Evolutionary conservation across 371 early-diverging fungal genomes (phyloP).

Genomic region (Nematocida ausubeli): DNA sequence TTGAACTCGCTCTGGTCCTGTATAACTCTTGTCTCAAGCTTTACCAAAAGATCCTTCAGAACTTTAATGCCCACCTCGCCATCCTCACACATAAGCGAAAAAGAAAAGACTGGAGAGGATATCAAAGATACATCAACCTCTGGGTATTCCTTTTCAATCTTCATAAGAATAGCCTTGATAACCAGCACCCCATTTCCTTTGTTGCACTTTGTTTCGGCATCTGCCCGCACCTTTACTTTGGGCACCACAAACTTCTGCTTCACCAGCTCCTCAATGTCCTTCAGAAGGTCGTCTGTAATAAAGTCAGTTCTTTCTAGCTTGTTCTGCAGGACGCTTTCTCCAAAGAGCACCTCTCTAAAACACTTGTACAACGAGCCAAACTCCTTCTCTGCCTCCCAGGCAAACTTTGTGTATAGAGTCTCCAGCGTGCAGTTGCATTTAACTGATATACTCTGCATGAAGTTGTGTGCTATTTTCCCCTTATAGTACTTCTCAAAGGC

Average conservation of each 20-base stretch:
- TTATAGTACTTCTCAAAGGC: constrained; percentile 90
- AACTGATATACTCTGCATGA: constrained; percentile 82
- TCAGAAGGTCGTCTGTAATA: constrained; percentile 34
- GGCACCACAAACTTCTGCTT: constrained; percentile 60
- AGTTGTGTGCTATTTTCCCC: constrained; percentile 79
- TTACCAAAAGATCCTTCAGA: constrained; percentile 34
- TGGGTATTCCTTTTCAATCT: constrained; percentile 76
- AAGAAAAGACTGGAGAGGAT: constrained; percentile 65
- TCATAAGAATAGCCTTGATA: constrained; percentile 81
- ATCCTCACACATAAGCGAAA: constrained; percentile 56
- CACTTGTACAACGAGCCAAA: constrained; percentile 91
- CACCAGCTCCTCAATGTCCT: constrained; percentile 55
- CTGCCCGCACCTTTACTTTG: constrained; percentile 68
- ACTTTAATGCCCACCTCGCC: constrained; percentile 59
- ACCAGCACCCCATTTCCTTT: constrained; percentile 91
- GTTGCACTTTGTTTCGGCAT: constrained; percentile 90
- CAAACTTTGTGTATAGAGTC: constrained; percentile 79
- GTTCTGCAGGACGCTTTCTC: constrained; percentile 55
- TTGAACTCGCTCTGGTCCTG: constrained; percentile 40
- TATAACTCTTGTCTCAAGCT: constrained; percentile 28
- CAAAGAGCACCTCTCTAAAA: constrained; percentile 73
- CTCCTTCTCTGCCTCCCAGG: constrained; percentile 92
- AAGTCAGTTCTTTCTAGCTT: constrained; percentile 46
- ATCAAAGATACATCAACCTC: constrained; percentile 58
- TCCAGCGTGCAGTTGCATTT: constrained; percentile 75